Evolutionary conservation across 2,329 filamentous ascomycete species (phyloP).

Genomic region (Clonostachys byssicola): DNA sequence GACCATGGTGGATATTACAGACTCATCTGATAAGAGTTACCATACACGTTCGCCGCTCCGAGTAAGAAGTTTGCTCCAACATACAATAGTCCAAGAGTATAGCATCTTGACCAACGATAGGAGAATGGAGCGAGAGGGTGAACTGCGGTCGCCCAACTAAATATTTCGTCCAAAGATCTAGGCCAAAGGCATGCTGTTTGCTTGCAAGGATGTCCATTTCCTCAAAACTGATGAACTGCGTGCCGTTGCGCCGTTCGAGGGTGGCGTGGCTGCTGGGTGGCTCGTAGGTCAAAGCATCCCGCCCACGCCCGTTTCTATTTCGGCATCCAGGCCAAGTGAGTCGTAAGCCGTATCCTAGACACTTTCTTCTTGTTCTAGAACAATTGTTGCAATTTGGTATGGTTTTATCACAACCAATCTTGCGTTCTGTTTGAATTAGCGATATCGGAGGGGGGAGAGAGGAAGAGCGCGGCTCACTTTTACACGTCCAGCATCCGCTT

Average conservation of each 20-base stretch:
- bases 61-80: background rate
- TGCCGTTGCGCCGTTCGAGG: background rate
- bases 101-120: slow-evolving; percentile 6
- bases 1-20: slow-evolving; percentile 35
- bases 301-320: slow-evolving; percentile 27
- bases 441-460: background rate
- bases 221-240: slow-evolving; percentile 32
- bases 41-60: too few relatives aligned
- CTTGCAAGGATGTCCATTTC: slow-evolving; percentile 20
- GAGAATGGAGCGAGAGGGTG: slow-evolving; percentile 1
- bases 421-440: slow-evolving; percentile 26
- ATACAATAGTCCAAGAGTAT: slow-evolving; percentile 13
- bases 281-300: slow-evolving; percentile 9
- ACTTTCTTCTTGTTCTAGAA: slow-evolving; percentile 30
- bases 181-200: background rate
- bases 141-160: background rate
- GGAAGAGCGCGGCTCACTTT: slow-evolving; percentile 5
- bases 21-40: slow-evolving; percentile 21
- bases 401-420: slow-evolving; percentile 40
- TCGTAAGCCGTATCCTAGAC: slow-evolving; percentile 37
- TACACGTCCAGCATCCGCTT: slow-evolving; percentile 9
- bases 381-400: slow-evolving; percentile 39
- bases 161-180: background rate
- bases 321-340: slow-evolving; percentile 32
- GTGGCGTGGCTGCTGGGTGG: too few relatives aligned